Conservation (phyloP, 2,329 filamentous ascomycete genomes). For the Aspergillus calidoustus region DNA sequence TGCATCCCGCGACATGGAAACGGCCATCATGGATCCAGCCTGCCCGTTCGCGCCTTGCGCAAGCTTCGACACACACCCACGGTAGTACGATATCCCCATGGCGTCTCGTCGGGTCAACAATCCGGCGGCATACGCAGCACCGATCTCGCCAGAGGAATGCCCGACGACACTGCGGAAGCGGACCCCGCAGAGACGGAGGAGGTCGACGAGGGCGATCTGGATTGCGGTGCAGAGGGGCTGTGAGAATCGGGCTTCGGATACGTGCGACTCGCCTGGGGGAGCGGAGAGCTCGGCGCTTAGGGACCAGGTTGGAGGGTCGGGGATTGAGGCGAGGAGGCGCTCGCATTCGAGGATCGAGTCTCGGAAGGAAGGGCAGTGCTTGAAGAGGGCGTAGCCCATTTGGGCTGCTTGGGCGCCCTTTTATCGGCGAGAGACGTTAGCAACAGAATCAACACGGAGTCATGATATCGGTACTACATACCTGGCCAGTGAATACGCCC, state of each 20-base stretch:
- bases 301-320: too few species aligned
- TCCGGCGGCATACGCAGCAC: constrained; percentile 54
- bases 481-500: too few species aligned
- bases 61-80: constrained; percentile 38
- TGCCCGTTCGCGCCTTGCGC: constrained; percentile 18
- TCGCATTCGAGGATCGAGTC: too few species aligned
- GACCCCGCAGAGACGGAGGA: constrained; percentile 33
- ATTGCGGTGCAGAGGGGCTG: constrained; percentile 25
- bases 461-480: too few species aligned
- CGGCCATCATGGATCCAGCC: constrained; percentile 54
- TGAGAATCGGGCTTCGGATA: background rate
- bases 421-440: too few species aligned
- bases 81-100: constrained; percentile 51
- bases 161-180: constrained; percentile 44
- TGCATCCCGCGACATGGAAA: constrained; percentile 36
- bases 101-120: constrained; percentile 45
- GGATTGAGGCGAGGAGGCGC: too few species aligned
- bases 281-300: too few species aligned
- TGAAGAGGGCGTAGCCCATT: too few species aligned
- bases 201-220: constrained; percentile 27
- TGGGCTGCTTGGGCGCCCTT: too few species aligned
- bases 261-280: too few species aligned
- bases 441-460: too few species aligned
- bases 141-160: constrained; percentile 57
- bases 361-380: too few species aligned